Percentiles rank a stretch among this genome's conserved stretches.
Conservation (phyloP, 2,329 filamentous ascomycete species). For the Coniochaeta pulveracea region DNA sequence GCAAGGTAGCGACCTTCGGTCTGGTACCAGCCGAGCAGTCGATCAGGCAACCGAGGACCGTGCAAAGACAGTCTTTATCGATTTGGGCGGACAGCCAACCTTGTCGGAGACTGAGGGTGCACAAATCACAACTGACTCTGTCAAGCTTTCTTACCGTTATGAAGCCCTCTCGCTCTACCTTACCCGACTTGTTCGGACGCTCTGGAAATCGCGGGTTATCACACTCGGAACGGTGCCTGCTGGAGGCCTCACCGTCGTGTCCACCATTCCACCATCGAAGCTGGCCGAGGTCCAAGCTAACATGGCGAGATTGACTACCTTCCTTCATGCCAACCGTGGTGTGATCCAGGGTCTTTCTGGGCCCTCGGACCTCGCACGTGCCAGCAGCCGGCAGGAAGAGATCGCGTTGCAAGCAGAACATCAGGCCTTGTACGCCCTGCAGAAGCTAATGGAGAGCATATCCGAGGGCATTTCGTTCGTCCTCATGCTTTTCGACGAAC, state of each 20-base stretch:
- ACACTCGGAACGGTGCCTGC: conserved; percentile 36
- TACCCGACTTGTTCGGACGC: conserved; percentile 71
- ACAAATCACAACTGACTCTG: conserved; percentile 64
- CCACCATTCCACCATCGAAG: conserved; percentile 57
- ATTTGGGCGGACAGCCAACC: conserved; percentile 79
- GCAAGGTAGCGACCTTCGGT: conserved; percentile 65
- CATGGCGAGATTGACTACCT: conserved; percentile 66
- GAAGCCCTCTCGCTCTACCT: conserved; percentile 83
- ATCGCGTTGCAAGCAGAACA: conserved; percentile 89
- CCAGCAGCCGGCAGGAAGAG: conserved; percentile 77
- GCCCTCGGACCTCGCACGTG: conserved; percentile 70
- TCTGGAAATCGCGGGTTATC: conserved; percentile 78
- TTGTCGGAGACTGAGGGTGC: conserved; percentile 68
- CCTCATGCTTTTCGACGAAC: conserved; percentile 87
- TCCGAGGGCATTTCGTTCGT: conserved; percentile 97
- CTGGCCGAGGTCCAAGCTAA: conserved; percentile 69
- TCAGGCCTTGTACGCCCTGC: conserved; percentile 76
- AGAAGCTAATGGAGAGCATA: conserved; percentile 78
- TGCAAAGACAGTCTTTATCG: conserved; percentile 80
- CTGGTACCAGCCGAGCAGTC: conserved; percentile 64
- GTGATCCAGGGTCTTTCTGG: conserved; percentile 94
- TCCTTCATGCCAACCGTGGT: conserved; percentile 75
- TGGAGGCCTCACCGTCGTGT: conserved; percentile 51
- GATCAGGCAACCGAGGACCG: conserved; percentile 80
- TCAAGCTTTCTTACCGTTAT: conserved; percentile 79